Conservation (phyloP, 305 asterid species). For the Fraxinus xanthoxyloides region DNA sequence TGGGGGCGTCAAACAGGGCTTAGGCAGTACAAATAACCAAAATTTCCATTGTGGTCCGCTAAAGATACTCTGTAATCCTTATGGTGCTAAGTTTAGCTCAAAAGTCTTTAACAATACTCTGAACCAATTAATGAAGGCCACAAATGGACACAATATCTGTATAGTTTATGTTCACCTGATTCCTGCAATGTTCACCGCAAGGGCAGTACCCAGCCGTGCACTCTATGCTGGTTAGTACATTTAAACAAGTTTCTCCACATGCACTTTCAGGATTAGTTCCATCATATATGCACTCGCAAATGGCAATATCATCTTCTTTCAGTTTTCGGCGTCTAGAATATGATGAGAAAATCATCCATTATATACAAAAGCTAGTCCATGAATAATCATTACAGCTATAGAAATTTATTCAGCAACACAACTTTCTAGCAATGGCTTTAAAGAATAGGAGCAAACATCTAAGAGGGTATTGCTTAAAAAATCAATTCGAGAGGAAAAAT, state of each 20-base stretch:
- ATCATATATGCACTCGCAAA: constrained; percentile 75
- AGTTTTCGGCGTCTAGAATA: constrained; percentile 44
- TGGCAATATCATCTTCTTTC: constrained; percentile 76
- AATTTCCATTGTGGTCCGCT: background rate
- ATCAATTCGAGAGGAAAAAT: background rate
- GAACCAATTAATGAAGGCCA: background rate
- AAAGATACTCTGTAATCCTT: background rate
- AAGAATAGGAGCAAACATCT: background rate
- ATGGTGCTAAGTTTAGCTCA: background rate
- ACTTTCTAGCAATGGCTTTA: background rate
- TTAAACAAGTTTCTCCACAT: constrained; percentile 86
- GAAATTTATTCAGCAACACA: background rate
- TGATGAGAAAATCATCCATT: constrained; percentile 11
- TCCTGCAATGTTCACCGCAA: constrained; percentile 63
- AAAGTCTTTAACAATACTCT: background rate
- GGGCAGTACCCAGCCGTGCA: constrained; percentile 89
- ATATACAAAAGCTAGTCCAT: constrained; percentile 3
- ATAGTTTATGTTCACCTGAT: constrained; percentile 55
- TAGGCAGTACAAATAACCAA: background rate
- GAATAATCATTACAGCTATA: background rate
- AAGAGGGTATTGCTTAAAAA: background rate
- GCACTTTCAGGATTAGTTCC: constrained; percentile 69
- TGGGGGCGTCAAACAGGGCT: background rate
- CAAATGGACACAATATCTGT: background rate
- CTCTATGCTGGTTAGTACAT: constrained; percentile 83